These are phyloP conservation scores for Austroboletus niveus DNA, from an alignment of 1,284 basidiomycete genomes.

Conservation along the genomic window DNA sequence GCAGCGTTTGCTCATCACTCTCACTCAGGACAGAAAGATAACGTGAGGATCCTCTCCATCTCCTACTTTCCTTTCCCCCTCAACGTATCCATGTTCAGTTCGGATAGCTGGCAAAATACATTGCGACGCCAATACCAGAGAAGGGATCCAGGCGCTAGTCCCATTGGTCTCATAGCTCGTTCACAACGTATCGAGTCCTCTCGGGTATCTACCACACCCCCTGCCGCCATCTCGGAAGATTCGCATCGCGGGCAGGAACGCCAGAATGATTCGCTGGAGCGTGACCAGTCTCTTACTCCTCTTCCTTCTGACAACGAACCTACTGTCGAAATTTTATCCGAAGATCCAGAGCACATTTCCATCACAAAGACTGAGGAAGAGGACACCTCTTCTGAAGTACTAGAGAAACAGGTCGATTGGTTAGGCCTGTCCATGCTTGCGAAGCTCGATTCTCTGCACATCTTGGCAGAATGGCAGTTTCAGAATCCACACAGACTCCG, in stretches of 20 bases:
- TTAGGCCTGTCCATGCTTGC: slow-evolving; percentile 63
- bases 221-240: slow-evolving; percentile 9
- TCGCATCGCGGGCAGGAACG: slow-evolving; percentile 8
- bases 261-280: slow-evolving; percentile 4
- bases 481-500: slow-evolving; percentile 67
- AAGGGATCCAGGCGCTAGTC: slow-evolving; percentile 66
- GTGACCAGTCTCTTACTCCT: background rate
- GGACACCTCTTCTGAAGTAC: slow-evolving; percentile 16
- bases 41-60: slow-evolving; percentile 48
- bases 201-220: slow-evolving; percentile 26
- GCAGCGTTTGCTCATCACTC: slow-evolving; percentile 64
- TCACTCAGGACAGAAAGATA: slow-evolving; percentile 79
- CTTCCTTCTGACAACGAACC: slow-evolving; percentile 4
- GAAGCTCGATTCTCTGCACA: slow-evolving; percentile 76
- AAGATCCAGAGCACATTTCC: slow-evolving; percentile 2
- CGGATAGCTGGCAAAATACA: slow-evolving; percentile 72
- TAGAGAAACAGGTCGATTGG: slow-evolving; percentile 52
- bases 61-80: slow-evolving; percentile 6
- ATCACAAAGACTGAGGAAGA: slow-evolving; percentile 24
- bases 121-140: slow-evolving; percentile 71
- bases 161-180: slow-evolving; percentile 51
- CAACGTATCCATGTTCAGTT: slow-evolving; percentile 39
- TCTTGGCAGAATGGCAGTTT: slow-evolving; percentile 78
- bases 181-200: slow-evolving; percentile 26
- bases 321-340: background rate